These are phyloP conservation scores for Medicago arabica DNA, from an alignment of 306 rosid species.

Conservation along the genomic window DNA sequence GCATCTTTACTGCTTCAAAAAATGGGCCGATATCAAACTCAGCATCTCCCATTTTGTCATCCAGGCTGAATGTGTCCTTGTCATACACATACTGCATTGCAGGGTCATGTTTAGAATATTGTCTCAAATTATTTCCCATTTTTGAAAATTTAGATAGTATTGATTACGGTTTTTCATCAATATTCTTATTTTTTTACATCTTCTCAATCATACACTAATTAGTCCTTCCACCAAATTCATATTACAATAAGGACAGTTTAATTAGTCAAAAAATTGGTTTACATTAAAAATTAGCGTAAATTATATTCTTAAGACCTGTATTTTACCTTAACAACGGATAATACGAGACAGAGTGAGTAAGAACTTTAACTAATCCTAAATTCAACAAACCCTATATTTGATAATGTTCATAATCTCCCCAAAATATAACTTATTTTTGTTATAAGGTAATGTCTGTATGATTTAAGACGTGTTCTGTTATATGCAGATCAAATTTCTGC, in stretches of 20 bases:
- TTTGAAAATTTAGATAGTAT: background rate
- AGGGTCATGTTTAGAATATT: constrained; percentile 1
- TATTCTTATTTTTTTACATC: background rate
- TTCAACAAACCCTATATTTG: background rate
- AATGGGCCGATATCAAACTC: constrained; percentile 65
- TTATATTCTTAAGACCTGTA: background rate
- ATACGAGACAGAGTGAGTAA: background rate
- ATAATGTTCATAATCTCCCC: constrained; percentile 25
- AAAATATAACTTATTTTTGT: constrained; percentile 7
- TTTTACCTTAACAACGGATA: background rate
- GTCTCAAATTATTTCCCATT: background rate
- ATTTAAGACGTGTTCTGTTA: constrained; percentile 8
- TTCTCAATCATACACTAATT: background rate
- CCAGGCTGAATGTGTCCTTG: constrained; percentile 65
- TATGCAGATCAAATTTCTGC: background rate
- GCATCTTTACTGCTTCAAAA: constrained; percentile 55
- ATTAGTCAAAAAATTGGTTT: background rate
- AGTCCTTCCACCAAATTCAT: background rate
- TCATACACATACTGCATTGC: constrained; percentile 72
- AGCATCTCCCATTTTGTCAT: constrained; percentile 92
- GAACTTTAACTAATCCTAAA: constrained; percentile 2
- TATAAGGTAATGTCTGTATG: constrained; percentile 12
- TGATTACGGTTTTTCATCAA: too few relatives aligned
- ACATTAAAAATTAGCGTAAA: background rate
- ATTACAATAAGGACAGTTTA: background rate